Conservation (phyloP, 2,329 filamentous ascomycete genomes). For the Colletotrichum shisoi region DNA sequence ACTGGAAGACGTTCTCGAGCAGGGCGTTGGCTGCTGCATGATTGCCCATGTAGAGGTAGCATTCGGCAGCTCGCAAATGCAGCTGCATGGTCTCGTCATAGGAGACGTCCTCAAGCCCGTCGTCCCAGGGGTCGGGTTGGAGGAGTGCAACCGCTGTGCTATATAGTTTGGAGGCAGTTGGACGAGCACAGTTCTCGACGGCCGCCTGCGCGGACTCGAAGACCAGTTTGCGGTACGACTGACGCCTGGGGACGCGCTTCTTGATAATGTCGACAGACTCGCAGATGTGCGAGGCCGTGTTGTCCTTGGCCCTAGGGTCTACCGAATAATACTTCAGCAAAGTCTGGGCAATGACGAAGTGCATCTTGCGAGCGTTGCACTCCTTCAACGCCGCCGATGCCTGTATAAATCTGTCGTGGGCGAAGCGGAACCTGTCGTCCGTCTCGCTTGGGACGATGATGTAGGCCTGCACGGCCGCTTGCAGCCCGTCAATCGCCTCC, state of each 20-base stretch:
- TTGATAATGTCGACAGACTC: constrained; percentile 79
- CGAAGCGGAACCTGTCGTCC: constrained; percentile 87
- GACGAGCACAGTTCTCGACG: constrained; percentile 81
- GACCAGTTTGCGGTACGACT: constrained; percentile 76
- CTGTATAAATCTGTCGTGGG: constrained; percentile 85
- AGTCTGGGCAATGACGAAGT: constrained; percentile 85
- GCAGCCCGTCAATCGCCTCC: constrained; percentile 79
- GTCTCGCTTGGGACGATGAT: constrained; percentile 82
- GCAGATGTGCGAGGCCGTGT: constrained; percentile 82
- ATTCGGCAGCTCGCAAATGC: constrained; percentile 81
- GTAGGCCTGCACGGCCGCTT: constrained; percentile 69
- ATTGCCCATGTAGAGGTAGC: constrained; percentile 80
- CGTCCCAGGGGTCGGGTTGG: constrained; percentile 80
- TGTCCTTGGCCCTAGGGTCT: constrained; percentile 72
- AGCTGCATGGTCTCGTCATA: constrained; percentile 87
- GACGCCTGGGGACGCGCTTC: constrained; percentile 64
- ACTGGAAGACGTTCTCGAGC: constrained; percentile 73
- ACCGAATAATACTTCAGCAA: constrained; percentile 73
- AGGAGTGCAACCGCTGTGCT: constrained; percentile 78
- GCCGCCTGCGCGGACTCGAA: constrained; percentile 81
- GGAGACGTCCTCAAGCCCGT: constrained; percentile 72
- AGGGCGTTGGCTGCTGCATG: constrained; percentile 71
- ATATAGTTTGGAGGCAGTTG: constrained; percentile 84
- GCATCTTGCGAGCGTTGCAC: constrained; percentile 78
- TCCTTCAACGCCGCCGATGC: constrained; percentile 75